Percentiles rank a stretch among this genome's conserved stretches.
Evolutionary conservation across 2,329 filamentous ascomycete species (phyloP).

Genomic region (Orbilia oligospora): DNA sequence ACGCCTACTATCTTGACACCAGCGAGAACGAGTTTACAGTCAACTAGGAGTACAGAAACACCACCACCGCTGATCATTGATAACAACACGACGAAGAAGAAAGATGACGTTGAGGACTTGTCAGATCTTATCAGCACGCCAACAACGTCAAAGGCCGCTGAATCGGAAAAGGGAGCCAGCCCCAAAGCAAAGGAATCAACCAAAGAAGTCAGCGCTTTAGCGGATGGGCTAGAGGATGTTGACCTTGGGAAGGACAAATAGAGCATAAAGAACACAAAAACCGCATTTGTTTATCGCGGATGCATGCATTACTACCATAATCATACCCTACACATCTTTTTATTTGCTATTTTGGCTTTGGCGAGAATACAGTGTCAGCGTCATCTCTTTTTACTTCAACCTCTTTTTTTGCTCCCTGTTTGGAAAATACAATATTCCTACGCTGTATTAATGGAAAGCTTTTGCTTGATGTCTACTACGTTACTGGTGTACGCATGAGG

Average conservation of each 20-base stretch:
- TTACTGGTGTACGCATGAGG: conserved; percentile 55
- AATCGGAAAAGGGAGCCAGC: conserved; percentile 20
- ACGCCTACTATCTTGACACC: conserved; percentile 66
- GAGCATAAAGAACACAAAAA: conserved; percentile 7
- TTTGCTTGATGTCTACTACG: conserved; percentile 42
- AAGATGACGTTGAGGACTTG: conserved; percentile 56
- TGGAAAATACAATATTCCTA: conserved; percentile 20
- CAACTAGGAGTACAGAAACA: conserved; percentile 63
- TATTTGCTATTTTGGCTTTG: conserved; percentile 36
- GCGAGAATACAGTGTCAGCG: conserved; percentile 59
- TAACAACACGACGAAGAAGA: conserved; percentile 63
- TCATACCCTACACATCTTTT: conserved; percentile 37
- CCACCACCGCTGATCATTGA: conserved; percentile 59
- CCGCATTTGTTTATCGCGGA: conserved; percentile 13
- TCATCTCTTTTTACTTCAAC: conserved; percentile 34
- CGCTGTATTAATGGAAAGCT: conserved; percentile 59
- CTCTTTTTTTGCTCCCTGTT: conserved; percentile 12
- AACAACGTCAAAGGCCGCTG: conserved; percentile 65
- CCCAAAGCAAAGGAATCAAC: conserved; percentile 39
- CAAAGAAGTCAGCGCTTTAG: conserved; percentile 39
- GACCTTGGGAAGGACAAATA: conserved; percentile 59
- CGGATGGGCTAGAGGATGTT: conserved; percentile 52
- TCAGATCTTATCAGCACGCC: conserved; percentile 60
- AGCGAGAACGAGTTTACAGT: conserved; percentile 67
- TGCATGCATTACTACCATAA: conserved; percentile 5